Base-by-base conservation (phyloP, 805 yeast species). In the Cyberlindnera misumaiensis region DNA sequence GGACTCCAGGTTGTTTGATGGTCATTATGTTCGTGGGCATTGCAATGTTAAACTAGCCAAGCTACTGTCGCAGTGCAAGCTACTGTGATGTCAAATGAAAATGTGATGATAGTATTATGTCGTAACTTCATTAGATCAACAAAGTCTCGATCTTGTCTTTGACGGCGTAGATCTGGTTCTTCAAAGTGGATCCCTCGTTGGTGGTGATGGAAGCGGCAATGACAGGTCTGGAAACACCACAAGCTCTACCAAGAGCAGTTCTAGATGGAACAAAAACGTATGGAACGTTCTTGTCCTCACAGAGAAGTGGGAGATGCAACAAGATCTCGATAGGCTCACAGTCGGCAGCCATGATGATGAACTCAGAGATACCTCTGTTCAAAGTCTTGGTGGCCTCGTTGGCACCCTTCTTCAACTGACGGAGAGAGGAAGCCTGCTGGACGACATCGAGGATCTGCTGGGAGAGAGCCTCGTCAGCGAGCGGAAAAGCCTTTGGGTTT, bases 161-260 rank as follows among this genome's bases (percentile, higher is more conserved):
- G 70, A 90, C 88, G 63, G 85, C 85, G 70, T 84, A 88, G 72
- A 93, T 86, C 77, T 90, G 97, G 77, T 73, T 86, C 78, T 88
- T 88, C 73, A 93, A 85, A 60, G 96, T 84, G 56, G 97, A 88
- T 59, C 96, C 95, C 63, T 93, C 99, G 72, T 93, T 93, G 53
- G 97, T 80, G 64, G 99, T 93, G 63, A 93, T 93, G 48, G 95
- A 83, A 49, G 97, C 97, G 62, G 98, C 95, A 64, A 93, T 90
- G 45, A 93, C 99, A 52, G 97, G 97, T 78, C 99, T 85, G 41
- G 97, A 87, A 48, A 93, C 98, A 73, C 99, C 99, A 74, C 98
- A 93, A 59, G 98, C 97, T 75, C 99, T 86, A 67, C 99, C 99
- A 58, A 93, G 76, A 48, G 98, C 98, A 61, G 93, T 80, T 77